Evolutionary conservation across 345 rosid species (phyloP).

Genomic region (Sonneratia alba): DNA sequence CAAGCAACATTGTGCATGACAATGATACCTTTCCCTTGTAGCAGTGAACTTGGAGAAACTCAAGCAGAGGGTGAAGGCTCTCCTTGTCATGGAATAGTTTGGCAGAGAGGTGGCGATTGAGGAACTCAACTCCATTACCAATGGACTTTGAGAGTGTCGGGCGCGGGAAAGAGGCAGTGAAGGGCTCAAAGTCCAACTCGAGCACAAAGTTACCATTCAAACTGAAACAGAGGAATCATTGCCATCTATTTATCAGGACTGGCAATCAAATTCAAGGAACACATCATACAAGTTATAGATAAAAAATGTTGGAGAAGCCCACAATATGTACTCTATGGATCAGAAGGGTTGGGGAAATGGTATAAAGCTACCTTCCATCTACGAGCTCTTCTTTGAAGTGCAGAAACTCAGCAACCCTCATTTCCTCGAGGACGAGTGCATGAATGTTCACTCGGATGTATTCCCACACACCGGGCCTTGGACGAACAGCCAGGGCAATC

Average conservation of each 20-base stretch:
- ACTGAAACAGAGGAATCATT: constrained; percentile 23
- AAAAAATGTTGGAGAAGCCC: too few species aligned
- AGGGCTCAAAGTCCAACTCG: constrained; percentile 94
- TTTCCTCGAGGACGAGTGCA: constrained; percentile 76
- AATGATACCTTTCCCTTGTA: constrained; percentile 40
- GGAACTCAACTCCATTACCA: constrained; percentile 96
- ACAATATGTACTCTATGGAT: not conserved
- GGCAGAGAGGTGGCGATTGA: constrained; percentile 78
- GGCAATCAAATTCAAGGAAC: not conserved
- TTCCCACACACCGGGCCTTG: constrained; percentile 32
- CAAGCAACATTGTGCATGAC: not conserved
- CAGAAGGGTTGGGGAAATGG: not conserved
- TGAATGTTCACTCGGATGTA: constrained; percentile 35
- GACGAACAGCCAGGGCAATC: constrained; percentile 26
- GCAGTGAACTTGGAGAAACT: constrained; percentile 40
- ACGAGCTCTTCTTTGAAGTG: constrained; percentile 96
- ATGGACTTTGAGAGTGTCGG: constrained; percentile 82
- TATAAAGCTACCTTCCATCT: constrained; percentile 52
- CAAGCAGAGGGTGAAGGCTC: constrained; percentile 43
- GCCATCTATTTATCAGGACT: not conserved
- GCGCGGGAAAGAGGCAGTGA: constrained; percentile 77
- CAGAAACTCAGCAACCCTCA: constrained; percentile 67
- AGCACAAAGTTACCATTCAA: constrained; percentile 69
- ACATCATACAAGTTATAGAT: not conserved
- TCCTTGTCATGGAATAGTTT: constrained; percentile 50